These are phyloP conservation scores for Fusarium chuoi DNA, from an alignment of 2,329 filamentous ascomycete species.

Conservation along the genomic window DNA sequence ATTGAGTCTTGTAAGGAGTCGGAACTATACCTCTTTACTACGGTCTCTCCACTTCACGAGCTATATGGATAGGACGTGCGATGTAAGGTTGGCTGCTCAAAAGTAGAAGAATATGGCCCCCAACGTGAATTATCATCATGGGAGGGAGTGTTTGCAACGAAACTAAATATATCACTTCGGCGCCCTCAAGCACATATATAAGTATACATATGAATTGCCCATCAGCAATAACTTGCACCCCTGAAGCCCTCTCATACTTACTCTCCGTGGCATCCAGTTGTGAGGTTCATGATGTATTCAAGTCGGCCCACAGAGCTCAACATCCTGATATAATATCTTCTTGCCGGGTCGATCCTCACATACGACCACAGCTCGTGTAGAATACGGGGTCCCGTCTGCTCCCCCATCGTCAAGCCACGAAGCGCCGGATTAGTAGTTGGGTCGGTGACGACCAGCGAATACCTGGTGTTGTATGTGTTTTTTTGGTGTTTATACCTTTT, in stretches of 20 bases:
- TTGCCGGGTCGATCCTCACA: conserved; percentile 1
- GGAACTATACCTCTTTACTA: neutral
- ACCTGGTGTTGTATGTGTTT: conserved; percentile 41
- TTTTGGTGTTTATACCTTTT: conserved; percentile 5
- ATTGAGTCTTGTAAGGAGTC: neutral
- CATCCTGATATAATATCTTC: neutral
- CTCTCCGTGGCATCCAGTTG: no score
- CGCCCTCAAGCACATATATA: neutral
- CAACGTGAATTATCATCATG: neutral
- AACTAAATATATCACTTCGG: neutral
- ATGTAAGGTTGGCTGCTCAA: neutral
- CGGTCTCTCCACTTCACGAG: neutral
- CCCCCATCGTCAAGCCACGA: conserved; percentile 35
- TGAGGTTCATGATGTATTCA: neutral
- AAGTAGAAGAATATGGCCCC: neutral
- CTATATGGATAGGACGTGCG: neutral
- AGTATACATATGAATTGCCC: neutral
- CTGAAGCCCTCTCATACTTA: neutral
- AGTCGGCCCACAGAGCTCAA: neutral
- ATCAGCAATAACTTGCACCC: neutral
- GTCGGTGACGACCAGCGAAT: conserved; percentile 39
- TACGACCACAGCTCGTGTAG: conserved; percentile 39
- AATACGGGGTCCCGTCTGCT: conserved; percentile 41
- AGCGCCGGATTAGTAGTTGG: conserved; percentile 42
- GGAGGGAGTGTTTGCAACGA: neutral